Evolutionary conservation across 2,329 filamentous ascomycete species (phyloP), one percentile per base, ranked within the genome.

Genomic region (Sarocladium kiliense): DNA sequence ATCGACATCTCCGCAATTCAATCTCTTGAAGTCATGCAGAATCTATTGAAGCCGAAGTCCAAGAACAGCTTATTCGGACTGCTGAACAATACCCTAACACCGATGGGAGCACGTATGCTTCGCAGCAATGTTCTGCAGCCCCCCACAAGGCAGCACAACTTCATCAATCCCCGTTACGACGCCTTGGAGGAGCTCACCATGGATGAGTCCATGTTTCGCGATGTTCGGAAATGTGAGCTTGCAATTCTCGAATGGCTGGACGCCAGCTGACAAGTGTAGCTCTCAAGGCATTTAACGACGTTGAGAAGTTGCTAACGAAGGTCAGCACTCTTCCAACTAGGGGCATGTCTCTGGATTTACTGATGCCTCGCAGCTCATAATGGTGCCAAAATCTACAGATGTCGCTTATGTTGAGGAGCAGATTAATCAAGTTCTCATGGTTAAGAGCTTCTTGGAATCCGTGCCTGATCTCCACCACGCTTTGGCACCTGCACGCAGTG

Each of bases 11-110:
- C 90, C 1, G 96, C 92, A 0, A 90, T 97, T 26, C 81, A 86
- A 36, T 91, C 91, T 0, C 76, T 99, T 2, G 94, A 99, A 67
- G 78, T 99, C 5, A 88, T 97, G 25, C 91, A 96, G 63, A 99
- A 97, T 61, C 66, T 92, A 0, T 85, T 89, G 12, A 85, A 87
- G 61, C 65, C 84, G 1, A 91, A 88, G 61, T 96, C 91, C 0
- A 89, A 85, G 59, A 84, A 93, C 37, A 93, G 87, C 60, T 74
- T 99, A 0, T 93, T 92, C 59, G 92, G 92, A 0, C 70, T 97
- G 0, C 72, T 99, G 45, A 95, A 97, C 63, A 80, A 91, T 60
- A 96, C 92, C 0, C 67, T 83, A 19, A 97, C 94, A 0, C 88
- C 89, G 0, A 97, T 97, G 91, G 94, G 94, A 2, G 79, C 84